A percentile compares a stretch with the other conserved stretches of the same genome.
Conservation (phyloP, 495 filamentous ascomycete species). For the Xylaria flabelliformis region DNA sequence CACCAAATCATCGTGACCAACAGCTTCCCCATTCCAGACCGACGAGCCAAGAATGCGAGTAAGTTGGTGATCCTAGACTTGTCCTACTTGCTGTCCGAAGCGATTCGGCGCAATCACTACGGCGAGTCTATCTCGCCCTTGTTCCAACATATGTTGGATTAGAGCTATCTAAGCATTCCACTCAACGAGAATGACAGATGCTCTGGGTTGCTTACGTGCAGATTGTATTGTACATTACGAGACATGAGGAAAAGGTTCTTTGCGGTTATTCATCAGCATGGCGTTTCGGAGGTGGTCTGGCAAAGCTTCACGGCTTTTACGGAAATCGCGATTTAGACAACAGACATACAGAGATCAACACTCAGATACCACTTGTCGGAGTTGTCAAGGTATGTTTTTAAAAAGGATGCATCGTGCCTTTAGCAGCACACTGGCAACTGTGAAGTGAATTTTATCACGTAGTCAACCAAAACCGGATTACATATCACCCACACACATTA, state of each 20-base stretch:
- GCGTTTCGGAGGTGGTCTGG: constrained; percentile 30
- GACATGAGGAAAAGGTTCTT: constrained; percentile 23
- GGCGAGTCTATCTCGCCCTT: constrained; percentile 86
- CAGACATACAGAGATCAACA: constrained; percentile 35
- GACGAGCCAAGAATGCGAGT: constrained; percentile 70
- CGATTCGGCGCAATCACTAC: constrained; percentile 94
- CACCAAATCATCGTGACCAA: constrained; percentile 95
- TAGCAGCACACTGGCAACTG: neutral
- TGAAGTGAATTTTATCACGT: constrained; percentile 16
- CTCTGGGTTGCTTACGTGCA: constrained; percentile 11
- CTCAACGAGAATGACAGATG: constrained; percentile 18
- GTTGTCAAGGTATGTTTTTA: constrained; percentile 31
- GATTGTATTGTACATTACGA: constrained; percentile 30
- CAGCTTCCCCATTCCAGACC: constrained; percentile 84
- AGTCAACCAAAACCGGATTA: neutral
- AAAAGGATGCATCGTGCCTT: neutral
- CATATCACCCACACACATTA: constrained; percentile 6
- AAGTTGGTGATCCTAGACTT: constrained; percentile 92
- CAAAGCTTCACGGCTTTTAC: constrained; percentile 24
- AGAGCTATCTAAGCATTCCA: constrained; percentile 29
- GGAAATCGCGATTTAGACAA: constrained; percentile 13
- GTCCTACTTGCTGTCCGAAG: constrained; percentile 85
- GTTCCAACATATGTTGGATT: constrained; percentile 74
- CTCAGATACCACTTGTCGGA: constrained; percentile 41
- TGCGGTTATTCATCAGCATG: constrained; percentile 28